Conservation (phyloP, 352 stramenopile genomes). For the Phytophthora macrochlamydospora region DNA sequence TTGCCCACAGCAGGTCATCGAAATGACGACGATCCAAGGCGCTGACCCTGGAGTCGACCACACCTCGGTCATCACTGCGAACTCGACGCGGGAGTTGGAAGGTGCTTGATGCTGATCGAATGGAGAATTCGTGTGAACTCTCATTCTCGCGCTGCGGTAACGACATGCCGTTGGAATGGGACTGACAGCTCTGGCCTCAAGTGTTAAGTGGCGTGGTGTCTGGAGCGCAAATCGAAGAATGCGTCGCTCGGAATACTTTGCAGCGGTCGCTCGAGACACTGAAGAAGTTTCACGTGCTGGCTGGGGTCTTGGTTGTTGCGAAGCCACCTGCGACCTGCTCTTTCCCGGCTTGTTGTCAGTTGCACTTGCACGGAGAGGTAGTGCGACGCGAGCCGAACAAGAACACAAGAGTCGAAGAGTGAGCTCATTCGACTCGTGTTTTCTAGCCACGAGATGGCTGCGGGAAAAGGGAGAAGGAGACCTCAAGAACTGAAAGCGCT, state of each 20-base stretch:
- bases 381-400: not conserved
- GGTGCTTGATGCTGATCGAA: too few species aligned
- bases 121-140: not conserved
- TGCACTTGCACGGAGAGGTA: not conserved
- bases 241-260: not conserved
- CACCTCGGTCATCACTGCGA: too few species aligned
- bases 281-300: not conserved
- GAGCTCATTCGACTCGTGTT: not conserved
- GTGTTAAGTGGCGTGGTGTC: not conserved
- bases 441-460: not conserved
- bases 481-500: not conserved
- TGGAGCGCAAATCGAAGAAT: constrained; percentile 3
- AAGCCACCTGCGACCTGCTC: not conserved
- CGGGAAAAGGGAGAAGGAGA: not conserved
- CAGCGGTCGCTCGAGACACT: not conserved
- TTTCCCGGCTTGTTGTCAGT: not conserved
- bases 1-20: constrained; percentile 19
- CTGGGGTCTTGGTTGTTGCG: too few species aligned
- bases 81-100: too few species aligned
- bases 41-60: not conserved
- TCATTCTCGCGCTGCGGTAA: not conserved
- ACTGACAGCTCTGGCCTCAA: not conserved
- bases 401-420: not conserved
- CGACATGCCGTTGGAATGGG: not conserved
- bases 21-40: constrained; percentile 1